phyloP scores from a whole-genome alignment of 306 rosid genomes.

The Psophocarpus tetragonolobus region DNA sequence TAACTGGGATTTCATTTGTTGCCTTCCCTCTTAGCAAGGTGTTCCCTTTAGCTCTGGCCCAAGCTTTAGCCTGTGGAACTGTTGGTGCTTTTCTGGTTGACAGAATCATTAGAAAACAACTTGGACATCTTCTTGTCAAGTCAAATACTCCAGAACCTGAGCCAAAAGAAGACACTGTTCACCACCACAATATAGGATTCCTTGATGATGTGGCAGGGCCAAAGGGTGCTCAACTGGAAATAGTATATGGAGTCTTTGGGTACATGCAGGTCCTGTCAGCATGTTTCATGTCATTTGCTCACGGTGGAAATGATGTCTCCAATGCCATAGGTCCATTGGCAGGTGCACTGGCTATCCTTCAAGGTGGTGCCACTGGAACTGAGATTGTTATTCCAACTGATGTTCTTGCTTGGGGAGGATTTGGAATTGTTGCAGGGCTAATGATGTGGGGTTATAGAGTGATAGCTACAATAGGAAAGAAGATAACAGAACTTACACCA shows the following conservation, averaged over 20 bases:
- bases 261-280: slow-evolving; percentile 97
- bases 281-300: slow-evolving; percentile 99
- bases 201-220: slow-evolving; percentile 89
- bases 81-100: slow-evolving; percentile 68
- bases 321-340: slow-evolving; percentile 97
- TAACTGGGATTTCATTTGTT: slow-evolving; percentile 70
- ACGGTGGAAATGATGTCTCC: slow-evolving; percentile 97
- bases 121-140: slow-evolving; percentile 82
- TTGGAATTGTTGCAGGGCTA: slow-evolving; percentile 96
- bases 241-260: slow-evolving; percentile 94
- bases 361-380: slow-evolving; percentile 55
- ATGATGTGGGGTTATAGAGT: slow-evolving; percentile 97
- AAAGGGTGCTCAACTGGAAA: slow-evolving; percentile 80
- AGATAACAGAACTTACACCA: slow-evolving; percentile 93
- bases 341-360: slow-evolving; percentile 86
- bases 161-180: slow-evolving; percentile 41
- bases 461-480: slow-evolving; percentile 93
- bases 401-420: slow-evolving; percentile 99
- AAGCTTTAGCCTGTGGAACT: slow-evolving; percentile 74
- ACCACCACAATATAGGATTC: slow-evolving; percentile 61
- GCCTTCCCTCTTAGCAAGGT: slow-evolving; percentile 80
- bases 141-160: slow-evolving; percentile 43
- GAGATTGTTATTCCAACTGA: slow-evolving; percentile 83
- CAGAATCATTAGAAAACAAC: slow-evolving; percentile 75
- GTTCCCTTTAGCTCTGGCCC: slow-evolving; percentile 55